phyloP scores from a whole-genome alignment of 1,139 yeast species.

The Debaryomyces nepalensis region DNA sequence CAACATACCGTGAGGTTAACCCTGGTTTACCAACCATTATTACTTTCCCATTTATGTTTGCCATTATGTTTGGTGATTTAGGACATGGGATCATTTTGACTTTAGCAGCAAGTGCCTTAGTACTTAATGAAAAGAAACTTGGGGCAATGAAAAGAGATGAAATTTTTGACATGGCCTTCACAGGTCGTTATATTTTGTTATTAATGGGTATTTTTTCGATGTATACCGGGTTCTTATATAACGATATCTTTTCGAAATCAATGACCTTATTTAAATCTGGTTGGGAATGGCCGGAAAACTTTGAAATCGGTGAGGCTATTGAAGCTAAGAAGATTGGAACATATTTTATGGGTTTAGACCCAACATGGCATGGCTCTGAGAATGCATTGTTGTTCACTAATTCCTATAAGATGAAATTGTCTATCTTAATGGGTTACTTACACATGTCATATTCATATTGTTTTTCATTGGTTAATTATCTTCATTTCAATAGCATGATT shows the following conservation, averaged over 20 bases:
- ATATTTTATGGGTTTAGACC: conserved; percentile 72
- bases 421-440: conserved; percentile 76
- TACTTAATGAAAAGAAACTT: conserved; percentile 62
- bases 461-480: conserved; percentile 69
- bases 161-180: conserved; percentile 79
- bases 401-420: conserved; percentile 81
- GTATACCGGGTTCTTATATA: conserved; percentile 78
- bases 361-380: conserved; percentile 84
- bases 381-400: conserved; percentile 73
- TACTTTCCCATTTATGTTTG: conserved; percentile 86
- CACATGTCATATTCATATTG: conserved; percentile 78
- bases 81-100: conserved; percentile 77
- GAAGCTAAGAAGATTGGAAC: conserved; percentile 60
- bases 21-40: conserved; percentile 81
- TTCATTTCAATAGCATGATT: conserved; percentile 59
- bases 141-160: conserved; percentile 71
- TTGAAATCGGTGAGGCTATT: conserved; percentile 60
- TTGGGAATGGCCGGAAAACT: conserved; percentile 73
- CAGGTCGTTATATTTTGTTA: conserved; percentile 73
- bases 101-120: conserved; percentile 62
- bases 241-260: conserved; percentile 78
- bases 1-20: conserved; percentile 76
- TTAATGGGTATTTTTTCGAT: conserved; percentile 80
- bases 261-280: conserved; percentile 73
- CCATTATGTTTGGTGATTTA: conserved; percentile 85